Evolutionary conservation across 2,329 filamentous ascomycete genomes (phyloP), one percentile per base, ranked within the genome.

Genomic region (Neophaeococcomyces aloes): DNA sequence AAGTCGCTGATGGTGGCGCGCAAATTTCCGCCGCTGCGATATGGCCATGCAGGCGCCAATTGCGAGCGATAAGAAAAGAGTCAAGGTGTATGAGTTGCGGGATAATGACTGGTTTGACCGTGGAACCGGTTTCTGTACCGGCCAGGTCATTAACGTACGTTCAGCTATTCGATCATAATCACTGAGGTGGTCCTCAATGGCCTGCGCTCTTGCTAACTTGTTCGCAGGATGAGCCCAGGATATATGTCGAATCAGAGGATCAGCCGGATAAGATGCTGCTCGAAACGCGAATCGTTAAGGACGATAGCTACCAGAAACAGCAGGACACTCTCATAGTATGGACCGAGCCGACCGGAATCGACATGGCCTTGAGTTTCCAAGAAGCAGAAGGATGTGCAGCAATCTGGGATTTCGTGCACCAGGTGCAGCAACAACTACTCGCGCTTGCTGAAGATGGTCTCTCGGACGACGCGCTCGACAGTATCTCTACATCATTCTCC

Each of bases 101-200:
- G 87, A 94, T 68, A 94, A 94, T 74, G 91, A 96, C 78, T 98
- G 91, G 91, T 95, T 89, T 63, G 91, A 98, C 68, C 77, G 89
- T 59, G 91, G 91, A 52, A 98, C 91, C 37, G 91, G 91, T 50
- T 95, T 95, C 65, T 96, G 91, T 64, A 85, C 79, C 48, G 87
- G 88, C 37, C 75, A 79, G 52, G 76, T 83, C 52, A 67, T 81
- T 51, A 75, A 79, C 63, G 84, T 91, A 76, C 63, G 83, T 56
- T 29, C 23, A 27, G 18, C 18, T 29, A 29, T 29, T 32, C 19
- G 15, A 21, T 29, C 17, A 11, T 6, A 40, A 8, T 7, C 4
- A 40, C 14, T 13, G 25, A 14, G 31, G 29, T 15, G 29, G 18
- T 21, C 7, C 6, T 31, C 27, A 8, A 7, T 47, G 8, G 4